Evolutionary conservation across 2,329 filamentous ascomycete species (phyloP), one percentile per base, ranked within the genome.

Genomic region (Cercospora zeae-maydis): DNA sequence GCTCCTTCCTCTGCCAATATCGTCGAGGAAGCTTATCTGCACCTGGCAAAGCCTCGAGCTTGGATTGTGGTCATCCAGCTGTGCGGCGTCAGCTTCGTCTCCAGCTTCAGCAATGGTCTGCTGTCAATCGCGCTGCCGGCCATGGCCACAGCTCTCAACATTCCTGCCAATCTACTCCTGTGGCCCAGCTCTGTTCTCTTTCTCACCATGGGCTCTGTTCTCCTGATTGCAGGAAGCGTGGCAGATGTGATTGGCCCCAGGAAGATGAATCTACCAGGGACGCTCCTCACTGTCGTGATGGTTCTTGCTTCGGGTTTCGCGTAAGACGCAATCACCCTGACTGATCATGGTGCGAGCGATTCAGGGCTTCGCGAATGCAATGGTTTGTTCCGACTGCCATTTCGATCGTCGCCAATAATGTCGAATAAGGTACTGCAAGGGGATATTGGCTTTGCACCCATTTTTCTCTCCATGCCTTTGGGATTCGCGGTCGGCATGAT

Each of bases 401-500:
- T 0, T 77, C 76, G 45, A 77, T 84, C 54, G 78, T 84, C 61
- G 80, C 81, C 0, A 76, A 72, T 37, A 78, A 77, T 1, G 78
- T 83, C 39, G 78, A 79, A 0, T 70, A 75, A n/a, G 82, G 81
- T 1, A 76, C 76, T 59, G 69, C 75, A 36, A 75, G n/a, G 83
- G 4, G 85, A 85, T 63, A 71, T 83, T 8, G 82, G 78, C 0
- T 84, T 85, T 66, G 78, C 82, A 0, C 78, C 75, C 16, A 73
- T 84, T 61, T 82, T 82, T 1, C 75, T 78, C 14, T 78, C 78
- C 2, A 80, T 82, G 61, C 81, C 82, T 0, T 66, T 84, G 9
- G 83, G 83, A 0, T 85, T 82, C 62, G 78, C 76, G 0, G 58
- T 84, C 0, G 83, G 83, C 0, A 74, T 85, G 9, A 77, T 82